Percentiles rank a stretch among this genome's conserved stretches.
These are phyloP conservation scores for Huntiella decipiens DNA, from an alignment of 2,329 filamentous ascomycete species.

Conservation along the genomic window DNA sequence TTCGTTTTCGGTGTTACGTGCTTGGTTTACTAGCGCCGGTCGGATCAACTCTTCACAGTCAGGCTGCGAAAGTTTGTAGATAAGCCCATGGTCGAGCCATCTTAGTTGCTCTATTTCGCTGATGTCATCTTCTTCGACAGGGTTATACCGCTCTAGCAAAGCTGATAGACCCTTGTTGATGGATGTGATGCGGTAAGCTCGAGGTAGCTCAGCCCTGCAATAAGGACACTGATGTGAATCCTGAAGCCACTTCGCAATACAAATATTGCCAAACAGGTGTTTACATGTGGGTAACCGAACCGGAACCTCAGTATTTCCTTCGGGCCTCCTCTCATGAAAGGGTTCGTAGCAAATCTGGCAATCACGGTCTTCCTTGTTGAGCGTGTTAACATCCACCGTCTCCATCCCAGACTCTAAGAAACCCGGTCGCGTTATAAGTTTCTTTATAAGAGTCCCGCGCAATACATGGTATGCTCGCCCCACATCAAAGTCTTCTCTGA, in stretches of 20 bases:
- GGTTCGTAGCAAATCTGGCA: conserved; percentile 49
- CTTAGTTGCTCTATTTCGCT: conserved; percentile 6
- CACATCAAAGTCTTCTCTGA: no score
- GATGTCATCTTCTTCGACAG: background rate
- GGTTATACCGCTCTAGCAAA: conserved; percentile 4
- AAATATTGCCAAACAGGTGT: conserved; percentile 44
- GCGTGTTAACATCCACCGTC: no score
- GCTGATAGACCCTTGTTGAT: conserved; percentile 4
- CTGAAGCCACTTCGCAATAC: conserved; percentile 46
- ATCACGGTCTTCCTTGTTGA: conserved; percentile 14
- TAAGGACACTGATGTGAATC: conserved; percentile 45
- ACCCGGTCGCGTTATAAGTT: no score
- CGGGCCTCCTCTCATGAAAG: conserved; percentile 35
- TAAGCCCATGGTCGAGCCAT: conserved; percentile 4
- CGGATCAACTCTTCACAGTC: no score
- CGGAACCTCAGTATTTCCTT: conserved; percentile 37
- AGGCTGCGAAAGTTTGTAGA: background rate
- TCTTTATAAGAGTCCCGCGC: no score
- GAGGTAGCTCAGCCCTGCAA: conserved; percentile 41
- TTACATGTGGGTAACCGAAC: conserved; percentile 41
- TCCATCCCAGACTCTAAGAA: no score
- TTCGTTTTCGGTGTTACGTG: no score
- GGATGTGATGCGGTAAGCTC: conserved; percentile 19
- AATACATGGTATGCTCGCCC: no score
- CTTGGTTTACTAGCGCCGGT: no score